Base-by-base conservation (phyloP, 208 protist genomes). In the Acanthamoeba quina region DNA sequence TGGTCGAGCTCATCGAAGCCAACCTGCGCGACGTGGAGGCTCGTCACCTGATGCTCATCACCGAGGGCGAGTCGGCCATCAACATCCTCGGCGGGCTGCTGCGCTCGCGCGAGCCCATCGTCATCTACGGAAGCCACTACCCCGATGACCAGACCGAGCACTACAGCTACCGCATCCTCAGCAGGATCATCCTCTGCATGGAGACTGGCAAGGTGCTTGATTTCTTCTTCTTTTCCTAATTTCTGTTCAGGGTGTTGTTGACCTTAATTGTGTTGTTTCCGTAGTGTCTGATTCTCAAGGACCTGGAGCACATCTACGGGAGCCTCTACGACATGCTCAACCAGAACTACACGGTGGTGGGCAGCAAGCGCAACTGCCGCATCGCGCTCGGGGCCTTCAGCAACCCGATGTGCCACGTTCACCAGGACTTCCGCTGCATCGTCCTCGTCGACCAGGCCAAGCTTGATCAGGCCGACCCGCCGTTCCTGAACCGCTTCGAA, bases 271-370 rank as follows among this genome's bases (percentile, higher is more conserved):
- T 17, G 52, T 19, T 56, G 52, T 76, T 31, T 44, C 10, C n/a
- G 10, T 41, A 80, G 0, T 72, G 21, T 9, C 49, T 97, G 5
- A 74, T 98, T 4, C 74, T 97, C 15, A 24, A 94, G 13, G n/a
- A 97, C 94, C 88, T 78, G 37, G 96, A 98, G 2, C 31, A 64
- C 17, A 2, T 98, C 21, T 98, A 98, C 95, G 96, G 92, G 58
- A 95, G 93, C 17, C 94, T 98, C 26, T 98, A 98, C 95, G 97
- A 98, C 74, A 26, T 98, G n/a, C 95, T 98, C 47, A 98, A 98
- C 94, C 97, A 97, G 94, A 85, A 93, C 74, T 98, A 97, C 92
- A 95, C 82, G 49, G 3, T 78, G 24, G 24, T 78, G 6, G 94
- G 95, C 56, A 66, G 37, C 54, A 41, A 47, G 47, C 37, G 70